Percentiles rank a stretch among this genome's conserved stretches.
phyloP scores from a whole-genome alignment of 2,329 filamentous ascomycete species.

The Trichoderma sp. region DNA sequence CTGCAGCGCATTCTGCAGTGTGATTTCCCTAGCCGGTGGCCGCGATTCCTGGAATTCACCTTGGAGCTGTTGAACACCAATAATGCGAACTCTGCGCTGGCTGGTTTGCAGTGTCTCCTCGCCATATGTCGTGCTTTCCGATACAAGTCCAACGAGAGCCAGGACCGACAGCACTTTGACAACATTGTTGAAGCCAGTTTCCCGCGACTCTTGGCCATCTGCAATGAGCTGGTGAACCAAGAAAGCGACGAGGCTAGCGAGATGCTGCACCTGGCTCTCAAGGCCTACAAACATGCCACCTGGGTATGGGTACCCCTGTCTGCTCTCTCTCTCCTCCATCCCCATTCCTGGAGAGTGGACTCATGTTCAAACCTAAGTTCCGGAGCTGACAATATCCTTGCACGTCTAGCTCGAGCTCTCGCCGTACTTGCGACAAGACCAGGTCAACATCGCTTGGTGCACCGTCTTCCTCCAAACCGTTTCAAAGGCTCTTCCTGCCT shows the following conservation, averaged over 20 bases:
- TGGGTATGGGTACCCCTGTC: conserved; percentile 57
- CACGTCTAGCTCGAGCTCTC: conserved; percentile 76
- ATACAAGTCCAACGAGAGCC: conserved; percentile 80
- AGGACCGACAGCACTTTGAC: conserved; percentile 79
- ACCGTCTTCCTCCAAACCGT: conserved; percentile 90
- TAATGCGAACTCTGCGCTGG: conserved; percentile 82
- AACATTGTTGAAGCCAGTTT: conserved; percentile 91
- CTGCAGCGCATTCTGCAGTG: conserved; percentile 94
- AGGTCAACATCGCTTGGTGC: conserved; percentile 91
- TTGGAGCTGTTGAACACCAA: conserved; percentile 84
- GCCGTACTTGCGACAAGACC: conserved; percentile 70
- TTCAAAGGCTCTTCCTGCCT: conserved; percentile 76
- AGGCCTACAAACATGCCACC: conserved; percentile 97
- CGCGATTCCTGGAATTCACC: conserved; percentile 89
- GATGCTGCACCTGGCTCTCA: conserved; percentile 92
- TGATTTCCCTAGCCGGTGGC: conserved; percentile 95
- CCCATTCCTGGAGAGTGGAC: background rate
- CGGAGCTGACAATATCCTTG: conserved; percentile 26
- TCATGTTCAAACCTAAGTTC: background rate
- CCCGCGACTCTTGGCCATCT: conserved; percentile 80
- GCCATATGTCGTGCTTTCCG: conserved; percentile 94
- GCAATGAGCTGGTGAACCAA: conserved; percentile 84
- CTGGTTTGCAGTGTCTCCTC: conserved; percentile 88
- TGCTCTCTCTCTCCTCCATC: no score
- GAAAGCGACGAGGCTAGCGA: conserved; percentile 92